Conservation (phyloP, 2,329 filamentous ascomycete genomes). For the Alternaria sp. region DNA sequence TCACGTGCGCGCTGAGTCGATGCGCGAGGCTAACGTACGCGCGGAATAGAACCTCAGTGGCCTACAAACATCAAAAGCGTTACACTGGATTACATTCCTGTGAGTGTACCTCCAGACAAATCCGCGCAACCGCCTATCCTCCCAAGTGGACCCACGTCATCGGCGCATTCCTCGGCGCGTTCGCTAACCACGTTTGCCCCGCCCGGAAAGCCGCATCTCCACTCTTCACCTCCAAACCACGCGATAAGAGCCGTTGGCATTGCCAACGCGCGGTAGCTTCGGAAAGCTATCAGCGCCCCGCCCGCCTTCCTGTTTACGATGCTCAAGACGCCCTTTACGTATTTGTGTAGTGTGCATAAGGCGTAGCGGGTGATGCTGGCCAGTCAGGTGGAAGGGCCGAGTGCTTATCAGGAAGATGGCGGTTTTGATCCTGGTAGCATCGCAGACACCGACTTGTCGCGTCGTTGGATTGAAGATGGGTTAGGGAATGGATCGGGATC, state of each 20-base stretch:
- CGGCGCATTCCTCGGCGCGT: not conserved
- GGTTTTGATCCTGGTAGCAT: not conserved
- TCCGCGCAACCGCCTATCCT: not conserved
- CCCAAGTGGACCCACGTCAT: not conserved
- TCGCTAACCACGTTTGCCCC: constrained; percentile 2
- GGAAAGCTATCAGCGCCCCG: not conserved
- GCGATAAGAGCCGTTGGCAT: constrained; percentile 1
- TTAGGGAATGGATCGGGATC: not conserved
- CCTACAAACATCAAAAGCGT: not conserved
- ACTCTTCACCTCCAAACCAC: not conserved
- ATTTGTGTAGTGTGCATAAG: not conserved
- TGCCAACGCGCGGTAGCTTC: not conserved
- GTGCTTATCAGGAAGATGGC: constrained; percentile 2
- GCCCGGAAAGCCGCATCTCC: not conserved
- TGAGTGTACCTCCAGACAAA: not conserved
- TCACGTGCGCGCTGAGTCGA: not conserved
- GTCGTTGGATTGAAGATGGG: not conserved
- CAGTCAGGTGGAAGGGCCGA: not conserved
- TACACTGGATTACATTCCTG: not conserved
- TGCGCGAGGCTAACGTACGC: not conserved
- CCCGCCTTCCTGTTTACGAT: not conserved
- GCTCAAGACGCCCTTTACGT: not conserved
- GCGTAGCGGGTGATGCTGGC: not conserved
- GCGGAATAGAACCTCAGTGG: too few relatives aligned
- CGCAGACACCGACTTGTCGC: not conserved